These are phyloP conservation scores for barrel medic (Medicago truncatula) DNA, from an alignment of 306 rosid genomes.

Conservation along the genomic window DNA sequence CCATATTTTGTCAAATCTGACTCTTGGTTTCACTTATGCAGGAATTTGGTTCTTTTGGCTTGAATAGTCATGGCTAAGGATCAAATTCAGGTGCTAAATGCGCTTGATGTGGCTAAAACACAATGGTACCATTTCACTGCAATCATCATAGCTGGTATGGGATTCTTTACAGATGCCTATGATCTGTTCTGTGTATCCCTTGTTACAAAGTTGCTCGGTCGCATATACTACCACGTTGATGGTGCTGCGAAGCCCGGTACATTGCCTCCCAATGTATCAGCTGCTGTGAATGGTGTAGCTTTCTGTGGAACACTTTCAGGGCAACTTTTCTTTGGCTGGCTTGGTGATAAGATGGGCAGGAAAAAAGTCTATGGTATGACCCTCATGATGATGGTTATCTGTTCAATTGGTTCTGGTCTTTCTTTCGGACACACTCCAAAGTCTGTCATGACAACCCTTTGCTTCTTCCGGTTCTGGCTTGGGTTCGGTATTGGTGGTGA, in stretches of 20 bases:
- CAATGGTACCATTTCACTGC: constrained; percentile 91
- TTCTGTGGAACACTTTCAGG: constrained; percentile 78
- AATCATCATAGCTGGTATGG: constrained; percentile 85
- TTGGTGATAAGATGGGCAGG: constrained; percentile 80
- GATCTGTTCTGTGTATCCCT: constrained; percentile 78
- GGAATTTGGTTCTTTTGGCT: constrained; percentile 23
- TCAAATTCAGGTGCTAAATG: constrained; percentile 65
- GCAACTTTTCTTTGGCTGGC: constrained; percentile 85
- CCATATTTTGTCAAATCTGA: not conserved
- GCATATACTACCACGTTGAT: constrained; percentile 74
- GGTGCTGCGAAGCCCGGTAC: constrained; percentile 65
- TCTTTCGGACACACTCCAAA: constrained; percentile 70
- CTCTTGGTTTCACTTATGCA: constrained; percentile 38
- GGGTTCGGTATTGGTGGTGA: constrained; percentile 89
- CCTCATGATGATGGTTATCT: constrained; percentile 71
- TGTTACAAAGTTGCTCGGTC: constrained; percentile 81
- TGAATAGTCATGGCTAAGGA: constrained; percentile 56
- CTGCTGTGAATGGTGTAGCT: constrained; percentile 89
- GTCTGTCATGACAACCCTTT: constrained; percentile 73
- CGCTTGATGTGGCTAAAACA: constrained; percentile 77
- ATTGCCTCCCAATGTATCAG: constrained; percentile 81
- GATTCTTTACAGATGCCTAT: constrained; percentile 88
- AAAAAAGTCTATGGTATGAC: constrained; percentile 81
- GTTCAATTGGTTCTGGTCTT: constrained; percentile 77
- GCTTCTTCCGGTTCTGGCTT: constrained; percentile 86